Evolutionary conservation across 2,329 filamentous ascomycete genomes (phyloP), one percentile per base, ranked within the genome.

Genomic region (Aspergillus japonicus): DNA sequence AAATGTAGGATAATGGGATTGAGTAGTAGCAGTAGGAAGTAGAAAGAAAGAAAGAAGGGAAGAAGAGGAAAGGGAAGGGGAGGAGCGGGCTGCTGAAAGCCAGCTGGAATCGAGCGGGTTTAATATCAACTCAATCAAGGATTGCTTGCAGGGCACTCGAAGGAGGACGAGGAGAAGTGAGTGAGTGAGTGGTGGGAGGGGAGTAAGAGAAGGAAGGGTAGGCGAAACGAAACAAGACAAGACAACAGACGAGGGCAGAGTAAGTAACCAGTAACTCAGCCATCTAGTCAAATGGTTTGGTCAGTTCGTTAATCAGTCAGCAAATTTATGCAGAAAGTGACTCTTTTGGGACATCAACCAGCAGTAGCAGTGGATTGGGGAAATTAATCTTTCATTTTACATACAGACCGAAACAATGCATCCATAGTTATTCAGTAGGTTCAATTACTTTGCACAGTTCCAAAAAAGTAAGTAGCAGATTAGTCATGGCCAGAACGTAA

Each of bases 81-180:
- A 14, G 23, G 12, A 39, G 33, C 29, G 8, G 21, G 29, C 8
- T 26, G 21, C 47, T 50, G 44, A 52, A 52, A 56, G 51, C n/a
- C 19, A 52, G 42, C 47, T 56, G 39, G 44, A 51, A 35, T 35
- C 26, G 31, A 44, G 39, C 47, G 24, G 39, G 14, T 55, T 55
- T 55, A 55, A 48, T 55, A 55, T 55, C 53, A 44, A 44, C 39
- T 19, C 14, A 44, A 44, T 44, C 39, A 55, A 55, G 53, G 52
- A 54, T 44, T 47, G 52, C 52, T 42, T 54, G 53, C 53, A 55
- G 52, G 24, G 47, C 48, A 49, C 21, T 16, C 14, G 33, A 35
- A 35, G 33, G 33, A 35, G 33, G 12, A 35, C 8, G 33, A 35
- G 39, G 6, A 44, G 39, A 4, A 44, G 26, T 29, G 26, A 29